Evolutionary conservation across 1,284 basidiomycete species (phyloP).

Genomic region (Marasmius tenuissimus): DNA sequence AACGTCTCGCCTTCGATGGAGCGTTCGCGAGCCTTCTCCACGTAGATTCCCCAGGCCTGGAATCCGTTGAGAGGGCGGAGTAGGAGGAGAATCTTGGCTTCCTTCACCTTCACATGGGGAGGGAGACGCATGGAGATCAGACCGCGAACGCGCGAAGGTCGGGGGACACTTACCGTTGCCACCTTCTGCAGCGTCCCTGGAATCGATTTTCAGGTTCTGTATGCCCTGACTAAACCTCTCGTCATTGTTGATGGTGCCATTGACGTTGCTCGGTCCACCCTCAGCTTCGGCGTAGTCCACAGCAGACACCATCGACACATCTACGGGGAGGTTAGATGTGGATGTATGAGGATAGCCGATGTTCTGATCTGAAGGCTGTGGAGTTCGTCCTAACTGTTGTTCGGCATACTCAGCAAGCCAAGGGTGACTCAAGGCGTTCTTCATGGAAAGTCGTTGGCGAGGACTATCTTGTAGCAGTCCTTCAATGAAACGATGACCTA

Average conservation of each 20-base stretch:
- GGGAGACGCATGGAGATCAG: constrained; percentile 17
- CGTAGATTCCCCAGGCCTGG: constrained; percentile 5
- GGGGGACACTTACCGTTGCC: constrained; percentile 5
- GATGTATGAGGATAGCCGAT: background rate
- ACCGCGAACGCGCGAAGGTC: constrained; percentile 14
- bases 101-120: constrained; percentile 4
- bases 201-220: constrained; percentile 28
- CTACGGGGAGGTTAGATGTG: constrained; percentile 16
- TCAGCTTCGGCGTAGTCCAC: constrained; percentile 14
- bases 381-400: constrained; percentile 4
- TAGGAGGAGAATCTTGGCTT: constrained; percentile 10
- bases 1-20: constrained; percentile 50
- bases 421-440: constrained; percentile 38
- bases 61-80: constrained; percentile 12
- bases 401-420: constrained; percentile 50
- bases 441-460: constrained; percentile 31
- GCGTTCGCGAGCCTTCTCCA: constrained; percentile 26
- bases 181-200: constrained; percentile 8
- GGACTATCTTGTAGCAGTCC: constrained; percentile 34
- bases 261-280: too few species aligned
- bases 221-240: constrained; percentile 35
- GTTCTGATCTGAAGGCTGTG: constrained; percentile 4
- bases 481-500: constrained; percentile 20
- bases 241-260: constrained; percentile 18
- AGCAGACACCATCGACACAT: constrained; percentile 31